Evolutionary conservation across 78 protist species (phyloP).

Genomic region (Dictyostelium citrinum): DNA sequence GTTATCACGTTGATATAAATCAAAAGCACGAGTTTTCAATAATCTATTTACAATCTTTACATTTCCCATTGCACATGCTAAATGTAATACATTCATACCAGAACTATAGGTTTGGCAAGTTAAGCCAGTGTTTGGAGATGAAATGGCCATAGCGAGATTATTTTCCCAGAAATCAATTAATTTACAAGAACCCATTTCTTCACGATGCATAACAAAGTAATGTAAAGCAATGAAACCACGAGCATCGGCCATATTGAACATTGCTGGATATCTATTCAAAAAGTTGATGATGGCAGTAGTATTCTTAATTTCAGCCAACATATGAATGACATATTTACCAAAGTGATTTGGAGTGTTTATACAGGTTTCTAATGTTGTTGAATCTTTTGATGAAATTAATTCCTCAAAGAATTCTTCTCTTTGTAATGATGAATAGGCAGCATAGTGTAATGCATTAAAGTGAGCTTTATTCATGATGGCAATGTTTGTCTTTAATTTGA

Average conservation of each 20-base stretch:
- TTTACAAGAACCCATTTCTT: neutral
- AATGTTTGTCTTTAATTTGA: neutral
- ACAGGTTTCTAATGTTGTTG: neutral
- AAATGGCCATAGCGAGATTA: neutral
- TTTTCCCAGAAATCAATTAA: neutral
- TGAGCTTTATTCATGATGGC: neutral
- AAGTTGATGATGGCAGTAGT: neutral
- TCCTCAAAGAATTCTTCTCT: neutral
- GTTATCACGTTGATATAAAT: neutral
- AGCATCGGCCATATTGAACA: neutral
- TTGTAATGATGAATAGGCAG: neutral
- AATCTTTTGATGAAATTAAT: neutral
- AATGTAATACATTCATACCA: neutral
- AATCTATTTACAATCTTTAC: conserved; percentile 1
- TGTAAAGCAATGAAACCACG: neutral
- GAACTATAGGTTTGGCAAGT: neutral
- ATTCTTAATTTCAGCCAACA: conserved; percentile 6
- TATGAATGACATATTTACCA: neutral
- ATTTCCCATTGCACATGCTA: neutral
- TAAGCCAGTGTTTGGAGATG: neutral
- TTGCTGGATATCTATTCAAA: neutral
- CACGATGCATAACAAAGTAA: neutral
- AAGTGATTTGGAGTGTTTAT: neutral
- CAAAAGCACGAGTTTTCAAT: neutral
- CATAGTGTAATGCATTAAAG: neutral